Evolutionary conservation across 2,329 filamentous ascomycete genomes (phyloP).

Genomic region (Karstenula rhodostoma): DNA sequence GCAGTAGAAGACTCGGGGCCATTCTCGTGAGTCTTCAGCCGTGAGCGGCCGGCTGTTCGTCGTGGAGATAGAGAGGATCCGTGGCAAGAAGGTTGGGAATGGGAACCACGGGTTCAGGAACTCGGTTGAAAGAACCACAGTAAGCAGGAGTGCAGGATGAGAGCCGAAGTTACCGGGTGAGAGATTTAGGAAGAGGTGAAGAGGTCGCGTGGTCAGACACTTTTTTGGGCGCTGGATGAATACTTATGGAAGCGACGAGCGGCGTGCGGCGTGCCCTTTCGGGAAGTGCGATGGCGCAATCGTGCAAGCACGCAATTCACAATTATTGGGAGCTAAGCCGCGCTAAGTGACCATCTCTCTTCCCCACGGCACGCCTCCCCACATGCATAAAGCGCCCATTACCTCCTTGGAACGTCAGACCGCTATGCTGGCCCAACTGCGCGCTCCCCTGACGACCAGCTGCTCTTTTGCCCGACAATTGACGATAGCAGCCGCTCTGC

Average conservation of each 20-base stretch:
- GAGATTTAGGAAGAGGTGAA: background rate
- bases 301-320: slow-evolving; percentile 23
- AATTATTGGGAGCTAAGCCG: slow-evolving; percentile 12
- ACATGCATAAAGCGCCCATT: slow-evolving; percentile 13
- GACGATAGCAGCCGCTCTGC: slow-evolving; percentile 12
- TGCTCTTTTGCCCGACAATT: slow-evolving; percentile 13
- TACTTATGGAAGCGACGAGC: slow-evolving; percentile 12
- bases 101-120: background rate
- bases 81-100: background rate
- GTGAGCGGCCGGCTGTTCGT: background rate
- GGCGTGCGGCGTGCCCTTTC: slow-evolving; percentile 8
- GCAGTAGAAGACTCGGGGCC: slow-evolving; percentile 42
- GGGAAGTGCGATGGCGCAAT: slow-evolving; percentile 14
- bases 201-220: background rate
- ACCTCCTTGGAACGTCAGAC: slow-evolving; percentile 4
- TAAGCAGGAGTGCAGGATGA: background rate
- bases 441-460: slow-evolving; percentile 7
- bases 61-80: background rate
- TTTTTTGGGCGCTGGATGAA: slow-evolving; percentile 1
- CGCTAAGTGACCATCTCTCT: background rate
- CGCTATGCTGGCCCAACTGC: background rate
- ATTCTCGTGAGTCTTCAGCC: slow-evolving; percentile 25
- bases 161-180: background rate
- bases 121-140: background rate
- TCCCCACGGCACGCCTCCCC: slow-evolving; percentile 10